Conservation (phyloP, 1,284 basidiomycete genomes). For the Vanrija sp. region DNA sequence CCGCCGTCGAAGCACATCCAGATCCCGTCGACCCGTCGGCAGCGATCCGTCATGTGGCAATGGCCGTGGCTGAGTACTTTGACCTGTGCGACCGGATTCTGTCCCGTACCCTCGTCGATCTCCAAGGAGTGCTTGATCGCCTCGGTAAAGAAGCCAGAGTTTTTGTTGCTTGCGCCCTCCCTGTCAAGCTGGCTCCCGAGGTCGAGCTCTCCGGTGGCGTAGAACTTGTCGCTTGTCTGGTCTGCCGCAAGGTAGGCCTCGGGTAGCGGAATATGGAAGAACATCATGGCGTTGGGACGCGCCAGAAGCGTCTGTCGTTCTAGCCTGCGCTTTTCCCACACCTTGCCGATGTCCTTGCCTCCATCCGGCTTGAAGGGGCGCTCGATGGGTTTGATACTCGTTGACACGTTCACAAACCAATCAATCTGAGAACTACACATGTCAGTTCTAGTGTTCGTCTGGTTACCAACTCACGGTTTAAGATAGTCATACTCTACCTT, state of each 20-base stretch:
- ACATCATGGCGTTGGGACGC: slow-evolving; percentile 88
- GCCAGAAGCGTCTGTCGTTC: slow-evolving; percentile 56
- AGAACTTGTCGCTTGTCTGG: slow-evolving; percentile 8
- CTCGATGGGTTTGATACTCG: slow-evolving; percentile 64
- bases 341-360: slow-evolving; percentile 60
- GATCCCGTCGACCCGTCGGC: slow-evolving; percentile 71
- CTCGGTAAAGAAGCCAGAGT: slow-evolving; percentile 75
- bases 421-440: slow-evolving; percentile 61
- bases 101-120: slow-evolving; percentile 50
- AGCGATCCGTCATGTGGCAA: slow-evolving; percentile 82
- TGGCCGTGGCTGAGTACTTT: slow-evolving; percentile 78
- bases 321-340: slow-evolving; percentile 52
- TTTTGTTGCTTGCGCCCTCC: slow-evolving; percentile 59
- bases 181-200: slow-evolving; percentile 63
- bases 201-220: slow-evolving; percentile 59
- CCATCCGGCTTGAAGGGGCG: slow-evolving; percentile 76
- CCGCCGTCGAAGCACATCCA: slow-evolving; percentile 94
- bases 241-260: slow-evolving; percentile 45
- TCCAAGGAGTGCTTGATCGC: slow-evolving; percentile 58
- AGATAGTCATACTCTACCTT: slow-evolving; percentile 69
- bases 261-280: slow-evolving; percentile 91
- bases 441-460: not conserved
- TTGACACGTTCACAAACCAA: slow-evolving; percentile 79
- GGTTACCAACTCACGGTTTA: slow-evolving; percentile 43
- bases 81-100: slow-evolving; percentile 30